phyloP scores from a whole-genome alignment of 768 basidiomycete species.

The Tulasnella sp. region DNA sequence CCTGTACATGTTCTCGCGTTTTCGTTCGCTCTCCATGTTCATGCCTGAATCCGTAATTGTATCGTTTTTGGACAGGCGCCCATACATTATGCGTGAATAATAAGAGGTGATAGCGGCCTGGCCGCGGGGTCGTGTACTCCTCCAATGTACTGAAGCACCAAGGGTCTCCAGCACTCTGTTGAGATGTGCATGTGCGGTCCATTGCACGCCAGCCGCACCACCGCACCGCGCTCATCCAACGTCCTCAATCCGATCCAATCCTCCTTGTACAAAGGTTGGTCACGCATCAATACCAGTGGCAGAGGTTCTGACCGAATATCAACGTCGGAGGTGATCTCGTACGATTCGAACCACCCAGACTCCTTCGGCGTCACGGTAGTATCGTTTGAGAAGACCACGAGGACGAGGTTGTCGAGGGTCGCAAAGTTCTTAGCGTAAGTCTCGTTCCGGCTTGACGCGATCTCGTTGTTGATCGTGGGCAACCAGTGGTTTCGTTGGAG shows the following conservation, averaged over 20 bases:
- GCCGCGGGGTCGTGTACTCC: neutral
- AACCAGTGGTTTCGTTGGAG: conserved; percentile 54
- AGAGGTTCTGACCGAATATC: conserved; percentile 21
- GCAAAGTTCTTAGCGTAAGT: conserved; percentile 52
- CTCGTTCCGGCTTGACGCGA: conserved; percentile 39
- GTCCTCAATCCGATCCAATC: conserved; percentile 72
- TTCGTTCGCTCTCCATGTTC: neutral
- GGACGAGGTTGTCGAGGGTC: conserved; percentile 53
- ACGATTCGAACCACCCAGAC: conserved; percentile 77
- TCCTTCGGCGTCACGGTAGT: conserved; percentile 75
- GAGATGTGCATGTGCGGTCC: conserved; percentile 67
- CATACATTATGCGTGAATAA: neutral
- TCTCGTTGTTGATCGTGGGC: conserved; percentile 68
- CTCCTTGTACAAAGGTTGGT: conserved; percentile 59
- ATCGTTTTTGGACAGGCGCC: neutral
- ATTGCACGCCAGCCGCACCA: conserved; percentile 51
- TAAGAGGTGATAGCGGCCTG: neutral
- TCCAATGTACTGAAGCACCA: conserved; percentile 30
- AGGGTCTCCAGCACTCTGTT: conserved; percentile 44
- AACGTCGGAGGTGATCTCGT: conserved; percentile 33
- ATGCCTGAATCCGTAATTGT: neutral
- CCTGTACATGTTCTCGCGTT: neutral
- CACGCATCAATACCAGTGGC: conserved; percentile 54
- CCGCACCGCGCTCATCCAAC: conserved; percentile 53
- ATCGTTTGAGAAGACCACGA: conserved; percentile 63